A percentile compares a stretch with the other conserved stretches of the same genome.
These are phyloP conservation scores for Alternaria panax DNA, from an alignment of 2,329 filamentous ascomycete genomes.

Conservation along the genomic window DNA sequence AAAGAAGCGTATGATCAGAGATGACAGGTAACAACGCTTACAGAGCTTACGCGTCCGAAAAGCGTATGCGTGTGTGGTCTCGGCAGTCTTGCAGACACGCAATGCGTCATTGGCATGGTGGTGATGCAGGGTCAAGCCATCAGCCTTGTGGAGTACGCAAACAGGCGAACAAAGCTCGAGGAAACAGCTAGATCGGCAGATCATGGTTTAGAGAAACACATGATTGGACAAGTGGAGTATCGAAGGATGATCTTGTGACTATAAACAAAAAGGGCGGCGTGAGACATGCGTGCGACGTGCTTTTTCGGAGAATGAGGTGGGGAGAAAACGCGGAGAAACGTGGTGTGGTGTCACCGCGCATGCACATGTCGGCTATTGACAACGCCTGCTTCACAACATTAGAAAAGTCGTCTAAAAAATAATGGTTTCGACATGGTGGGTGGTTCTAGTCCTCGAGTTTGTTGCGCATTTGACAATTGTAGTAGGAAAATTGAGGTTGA, in stretches of 20 bases:
- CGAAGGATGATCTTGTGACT: not conserved
- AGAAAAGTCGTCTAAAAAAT: not conserved
- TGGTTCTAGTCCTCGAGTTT: not conserved
- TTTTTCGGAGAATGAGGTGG: slow-evolving; percentile 30
- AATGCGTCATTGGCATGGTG: slow-evolving; percentile 16
- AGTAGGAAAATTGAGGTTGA: not conserved
- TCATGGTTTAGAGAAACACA: not conserved
- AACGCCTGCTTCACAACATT: not conserved
- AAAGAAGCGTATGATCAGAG: not conserved
- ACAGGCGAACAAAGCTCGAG: not conserved
- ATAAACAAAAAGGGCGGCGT: slow-evolving; percentile 7
- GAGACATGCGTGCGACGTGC: slow-evolving; percentile 1
- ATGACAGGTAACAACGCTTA: slow-evolving; percentile 8
- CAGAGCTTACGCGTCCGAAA: slow-evolving; percentile 24
- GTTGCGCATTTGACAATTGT: not conserved
- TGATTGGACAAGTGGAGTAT: not conserved
- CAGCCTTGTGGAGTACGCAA: slow-evolving; percentile 15
- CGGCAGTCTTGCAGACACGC: not conserved
- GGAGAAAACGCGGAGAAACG: slow-evolving; percentile 26
- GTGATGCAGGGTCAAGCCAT: slow-evolving; percentile 18
- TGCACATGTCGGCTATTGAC: slow-evolving; percentile 10
- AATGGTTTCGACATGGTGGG: rapidly evolving
- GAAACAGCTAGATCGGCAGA: slow-evolving; percentile 1
- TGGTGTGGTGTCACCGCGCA: slow-evolving; percentile 3
- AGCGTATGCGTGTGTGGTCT: slow-evolving; percentile 11